These are phyloP conservation scores for Colletotrichum scovillei DNA, from an alignment of 2,329 filamentous ascomycete genomes.

Conservation along the genomic window DNA sequence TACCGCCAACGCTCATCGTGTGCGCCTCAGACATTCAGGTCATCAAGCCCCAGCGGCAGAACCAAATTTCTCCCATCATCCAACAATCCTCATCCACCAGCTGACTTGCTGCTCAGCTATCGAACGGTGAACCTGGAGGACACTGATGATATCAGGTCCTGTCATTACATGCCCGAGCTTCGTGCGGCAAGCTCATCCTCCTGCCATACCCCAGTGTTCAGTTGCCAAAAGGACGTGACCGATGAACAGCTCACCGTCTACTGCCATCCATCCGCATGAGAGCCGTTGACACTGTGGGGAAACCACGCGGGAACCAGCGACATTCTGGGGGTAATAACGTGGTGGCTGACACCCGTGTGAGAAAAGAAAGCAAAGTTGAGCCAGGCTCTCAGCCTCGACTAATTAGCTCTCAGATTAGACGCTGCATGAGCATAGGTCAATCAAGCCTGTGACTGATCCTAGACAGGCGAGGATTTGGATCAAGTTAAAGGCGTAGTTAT, in stretches of 20 bases:
- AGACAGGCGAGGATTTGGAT: neutral
- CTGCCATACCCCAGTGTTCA: neutral
- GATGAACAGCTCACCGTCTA: neutral
- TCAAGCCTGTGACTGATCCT: neutral
- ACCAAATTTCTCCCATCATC: neutral
- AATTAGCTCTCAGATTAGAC: neutral
- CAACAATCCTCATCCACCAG: neutral
- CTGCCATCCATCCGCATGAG: neutral
- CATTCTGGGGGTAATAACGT: neutral
- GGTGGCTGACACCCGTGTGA: neutral
- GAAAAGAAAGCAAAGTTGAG: neutral
- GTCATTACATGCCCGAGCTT: neutral
- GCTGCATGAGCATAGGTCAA: neutral
- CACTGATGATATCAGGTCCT: neutral
- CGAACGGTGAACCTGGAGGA: too few relatives aligned
- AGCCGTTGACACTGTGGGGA: slow-evolving; percentile 16
- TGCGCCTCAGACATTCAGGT: neutral
- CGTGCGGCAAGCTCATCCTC: neutral
- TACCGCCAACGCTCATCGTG: neutral
- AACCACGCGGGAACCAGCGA: slow-evolving; percentile 1
- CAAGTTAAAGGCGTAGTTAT: neutral
- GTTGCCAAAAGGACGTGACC: neutral
- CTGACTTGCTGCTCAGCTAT: neutral
- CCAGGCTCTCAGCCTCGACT: neutral
- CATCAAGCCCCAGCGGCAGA: slow-evolving; percentile 16